These are phyloP conservation scores for Boeremia exigua DNA, from an alignment of 2,329 filamentous ascomycete species.

Conservation along the genomic window DNA sequence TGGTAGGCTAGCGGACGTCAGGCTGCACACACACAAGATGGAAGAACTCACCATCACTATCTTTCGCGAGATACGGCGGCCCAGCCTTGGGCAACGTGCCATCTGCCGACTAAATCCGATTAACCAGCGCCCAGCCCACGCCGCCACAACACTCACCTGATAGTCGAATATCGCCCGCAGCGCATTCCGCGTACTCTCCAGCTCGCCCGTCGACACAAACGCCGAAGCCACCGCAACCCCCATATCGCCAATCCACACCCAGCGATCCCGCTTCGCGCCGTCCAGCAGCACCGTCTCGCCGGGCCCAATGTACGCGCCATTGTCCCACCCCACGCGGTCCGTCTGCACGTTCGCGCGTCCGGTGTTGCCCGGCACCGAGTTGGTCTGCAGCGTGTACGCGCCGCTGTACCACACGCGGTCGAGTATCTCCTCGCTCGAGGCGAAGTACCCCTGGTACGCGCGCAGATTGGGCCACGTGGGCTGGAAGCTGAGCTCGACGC, in stretches of 20 bases:
- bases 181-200: constrained; percentile 57
- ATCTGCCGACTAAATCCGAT: constrained; percentile 34
- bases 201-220: constrained; percentile 52
- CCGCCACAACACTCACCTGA: too few relatives aligned
- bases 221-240: constrained; percentile 56
- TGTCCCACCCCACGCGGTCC: constrained; percentile 10
- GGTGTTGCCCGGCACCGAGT: constrained; percentile 43
- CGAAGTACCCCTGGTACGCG: constrained; percentile 49
- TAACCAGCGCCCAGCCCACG: too few relatives aligned
- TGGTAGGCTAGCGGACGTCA: too few relatives aligned
- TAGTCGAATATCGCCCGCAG: constrained; percentile 53
- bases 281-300: constrained; percentile 44
- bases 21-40: too few relatives aligned
- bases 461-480: constrained; percentile 57
- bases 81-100: constrained; percentile 50
- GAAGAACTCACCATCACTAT: constrained; percentile 37
- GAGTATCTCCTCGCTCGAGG: constrained; percentile 51
- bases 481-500: constrained; percentile 56
- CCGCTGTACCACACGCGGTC: constrained; percentile 65
- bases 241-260: constrained; percentile 42
- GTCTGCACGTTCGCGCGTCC: constrained; percentile 22
- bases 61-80: constrained; percentile 46
- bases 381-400: constrained; percentile 51
- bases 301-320: constrained; percentile 53
- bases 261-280: constrained; percentile 12